Evolutionary conservation across 2,329 filamentous ascomycete species (phyloP), one percentile per base, ranked within the genome.

Genomic region (Pezicula carpinea): DNA sequence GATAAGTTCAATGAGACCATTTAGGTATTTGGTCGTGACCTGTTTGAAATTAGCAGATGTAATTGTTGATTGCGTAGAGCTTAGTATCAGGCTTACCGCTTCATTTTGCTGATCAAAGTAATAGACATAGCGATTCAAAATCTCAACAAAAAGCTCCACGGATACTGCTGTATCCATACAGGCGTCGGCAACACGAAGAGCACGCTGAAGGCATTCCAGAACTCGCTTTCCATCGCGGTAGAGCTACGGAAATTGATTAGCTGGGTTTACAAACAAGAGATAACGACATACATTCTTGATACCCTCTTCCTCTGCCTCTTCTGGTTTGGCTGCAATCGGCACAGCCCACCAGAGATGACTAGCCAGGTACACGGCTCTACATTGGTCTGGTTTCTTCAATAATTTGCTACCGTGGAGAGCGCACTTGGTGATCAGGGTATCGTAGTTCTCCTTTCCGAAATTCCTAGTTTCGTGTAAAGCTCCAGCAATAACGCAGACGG

Each of bases 21-120:
- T 99, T 53, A 99, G 79, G 66, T 97, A 99, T 69, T 97, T 97
- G 3, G 87, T 96, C 5, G 93, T 99, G 33, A 99, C 77, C 78
- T 82, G 31, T 23, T 44, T 6, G 29, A 5, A 6, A 45, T 61
- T 53, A 59, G 46, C n/a, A 31, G 11, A 50, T 6, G 34, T 40
- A 26, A 35, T 13, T 31, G n/a, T 35, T 15, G 21, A 23, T 40
- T 22, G 34, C 17, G 21, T 31, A 11, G n/a, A 18, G 67, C 13
- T 29, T 6, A 29, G 26, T 8, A 29, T 29, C 10, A 13, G 26
- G 26, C 76, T 69, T 67, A 80, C 93, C 56, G 91, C 91, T 70
- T 99, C 93, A 68, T 99, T 99, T 65, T 96, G 89, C 67, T 99
- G 92, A 68, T 99, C 93, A 71, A 96, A 99, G 73, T 97, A 99